phyloP scores from a whole-genome alignment of 1,139 yeast species.

The Saccharomyces hybrid region DNA sequence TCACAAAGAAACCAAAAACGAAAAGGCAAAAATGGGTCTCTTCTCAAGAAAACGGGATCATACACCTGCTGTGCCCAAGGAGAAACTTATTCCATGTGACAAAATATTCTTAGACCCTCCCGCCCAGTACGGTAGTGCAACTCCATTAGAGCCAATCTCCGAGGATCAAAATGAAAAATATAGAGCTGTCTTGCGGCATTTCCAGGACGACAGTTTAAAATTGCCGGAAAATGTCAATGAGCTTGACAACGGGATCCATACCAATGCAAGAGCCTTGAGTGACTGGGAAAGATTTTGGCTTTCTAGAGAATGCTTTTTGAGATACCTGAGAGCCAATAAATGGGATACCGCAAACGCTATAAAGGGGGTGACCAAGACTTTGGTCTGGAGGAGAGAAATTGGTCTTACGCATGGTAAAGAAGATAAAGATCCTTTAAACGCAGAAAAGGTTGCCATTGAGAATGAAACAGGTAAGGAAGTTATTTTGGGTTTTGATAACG shows the following conservation, averaged over 20 bases:
- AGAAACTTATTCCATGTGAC: conserved; percentile 21
- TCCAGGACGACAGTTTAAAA: conserved; percentile 38
- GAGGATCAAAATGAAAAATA: conserved; percentile 51
- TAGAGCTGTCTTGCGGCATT: conserved; percentile 47
- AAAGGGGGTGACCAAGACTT: conserved; percentile 60
- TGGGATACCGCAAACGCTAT: conserved; percentile 72
- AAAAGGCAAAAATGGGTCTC: conserved; percentile 21
- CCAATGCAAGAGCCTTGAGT: conserved; percentile 34
- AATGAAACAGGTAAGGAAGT: conserved; percentile 84
- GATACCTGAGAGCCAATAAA: conserved; percentile 84
- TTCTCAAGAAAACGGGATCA: conserved; percentile 22
- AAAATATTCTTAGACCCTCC: conserved; percentile 22
- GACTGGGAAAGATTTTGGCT: conserved; percentile 78
- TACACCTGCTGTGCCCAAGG: conserved; percentile 9
- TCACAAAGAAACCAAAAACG: not conserved
- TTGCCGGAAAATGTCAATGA: conserved; percentile 34
- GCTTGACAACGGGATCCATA: conserved; percentile 28
- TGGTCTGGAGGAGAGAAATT: conserved; percentile 86
- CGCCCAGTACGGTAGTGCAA: conserved; percentile 14
- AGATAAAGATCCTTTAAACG: conserved; percentile 40
- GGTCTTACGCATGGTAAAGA: conserved; percentile 57
- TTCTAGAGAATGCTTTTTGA: conserved; percentile 75
- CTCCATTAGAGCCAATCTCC: conserved; percentile 35
- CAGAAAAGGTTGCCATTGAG: conserved; percentile 59
- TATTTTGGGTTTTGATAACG: conserved; percentile 78